Percentiles rank a stretch among this genome's conserved stretches.
phyloP scores from a whole-genome alignment of 148 eudicot species.

The Hydrangea macrophylla region DNA sequence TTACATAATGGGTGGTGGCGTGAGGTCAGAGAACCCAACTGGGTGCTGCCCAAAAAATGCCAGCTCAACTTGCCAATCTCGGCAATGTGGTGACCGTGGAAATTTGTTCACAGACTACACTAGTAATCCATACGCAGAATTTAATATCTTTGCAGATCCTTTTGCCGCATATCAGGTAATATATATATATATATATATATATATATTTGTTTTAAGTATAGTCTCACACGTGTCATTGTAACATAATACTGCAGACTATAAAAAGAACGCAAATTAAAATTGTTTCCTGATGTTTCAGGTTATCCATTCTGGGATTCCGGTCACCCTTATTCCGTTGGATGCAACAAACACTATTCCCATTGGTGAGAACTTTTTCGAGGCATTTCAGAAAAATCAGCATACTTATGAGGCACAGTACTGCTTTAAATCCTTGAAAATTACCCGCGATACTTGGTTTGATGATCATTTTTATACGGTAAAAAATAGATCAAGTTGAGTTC shows the following conservation, averaged over 20 bases:
- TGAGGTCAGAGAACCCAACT: constrained; percentile 65
- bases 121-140: constrained; percentile 85
- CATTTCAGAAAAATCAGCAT: constrained; percentile 55
- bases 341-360: constrained; percentile 88
- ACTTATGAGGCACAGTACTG: constrained; percentile 81
- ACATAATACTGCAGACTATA: neutral
- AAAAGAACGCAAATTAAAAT: neutral
- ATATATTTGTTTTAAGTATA: neutral
- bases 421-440: constrained; percentile 65
- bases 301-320: constrained; percentile 82
- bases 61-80: constrained; percentile 44
- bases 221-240: too few species aligned
- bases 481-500: neutral
- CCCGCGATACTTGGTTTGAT: constrained; percentile 64
- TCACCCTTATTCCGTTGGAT: constrained; percentile 76
- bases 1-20: constrained; percentile 83
- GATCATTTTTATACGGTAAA: constrained; percentile 60
- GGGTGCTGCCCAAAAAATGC: constrained; percentile 66
- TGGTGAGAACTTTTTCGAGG: constrained; percentile 46
- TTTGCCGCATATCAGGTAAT: constrained; percentile 91
- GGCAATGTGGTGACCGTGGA: constrained; percentile 66
- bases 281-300: constrained; percentile 39
- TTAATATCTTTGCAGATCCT: constrained; percentile 81
- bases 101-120: constrained; percentile 66
- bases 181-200: neutral